Conservation (phyloP, 1,284 basidiomycete species). For the Takashimella koratensis region DNA sequence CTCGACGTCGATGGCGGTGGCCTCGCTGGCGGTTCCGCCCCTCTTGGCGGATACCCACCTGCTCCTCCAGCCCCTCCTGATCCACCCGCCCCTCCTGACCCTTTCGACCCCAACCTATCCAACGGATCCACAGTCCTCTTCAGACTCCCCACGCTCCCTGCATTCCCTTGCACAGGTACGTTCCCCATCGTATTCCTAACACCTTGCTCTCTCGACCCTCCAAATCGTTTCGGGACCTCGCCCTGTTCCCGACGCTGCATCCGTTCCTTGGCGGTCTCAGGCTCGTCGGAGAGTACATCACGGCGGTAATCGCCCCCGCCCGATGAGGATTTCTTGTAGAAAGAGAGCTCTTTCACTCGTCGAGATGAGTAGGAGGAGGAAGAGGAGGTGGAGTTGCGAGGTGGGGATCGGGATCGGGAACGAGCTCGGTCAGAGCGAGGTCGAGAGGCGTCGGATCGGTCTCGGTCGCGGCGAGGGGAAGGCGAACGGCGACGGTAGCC, state of each 20-base stretch:
- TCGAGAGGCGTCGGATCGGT: too few species aligned
- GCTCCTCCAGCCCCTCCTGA: constrained; percentile 2
- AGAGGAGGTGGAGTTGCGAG: constrained; percentile 11
- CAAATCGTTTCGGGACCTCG: constrained; percentile 41
- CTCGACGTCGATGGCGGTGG: constrained; percentile 2
- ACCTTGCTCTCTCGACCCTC: constrained; percentile 43
- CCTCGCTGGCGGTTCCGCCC: constrained; percentile 12
- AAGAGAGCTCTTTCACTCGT: constrained; percentile 45
- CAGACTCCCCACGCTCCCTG: constrained; percentile 29
- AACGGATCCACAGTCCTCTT: constrained; percentile 35
- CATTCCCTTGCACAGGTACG: constrained; percentile 7
- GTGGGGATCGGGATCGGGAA: constrained; percentile 23
- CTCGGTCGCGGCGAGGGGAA: constrained; percentile 8
- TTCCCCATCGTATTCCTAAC: constrained; percentile 45
- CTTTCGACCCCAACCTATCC: constrained; percentile 31
- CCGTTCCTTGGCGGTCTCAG: constrained; percentile 35
- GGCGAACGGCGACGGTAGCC: constrained; percentile 6
- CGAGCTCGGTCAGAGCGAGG: neutral
- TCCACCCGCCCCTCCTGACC: constrained; percentile 6
- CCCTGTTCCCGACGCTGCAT: constrained; percentile 37
- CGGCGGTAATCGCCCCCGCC: constrained; percentile 8
- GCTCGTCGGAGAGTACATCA: constrained; percentile 10
- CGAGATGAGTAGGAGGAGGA: constrained; percentile 16
- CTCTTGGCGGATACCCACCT: constrained; percentile 8
- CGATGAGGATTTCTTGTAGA: constrained; percentile 46